Conservation (phyloP, 163 green algal genomes). For the Scenedesmus sp. region DNA sequence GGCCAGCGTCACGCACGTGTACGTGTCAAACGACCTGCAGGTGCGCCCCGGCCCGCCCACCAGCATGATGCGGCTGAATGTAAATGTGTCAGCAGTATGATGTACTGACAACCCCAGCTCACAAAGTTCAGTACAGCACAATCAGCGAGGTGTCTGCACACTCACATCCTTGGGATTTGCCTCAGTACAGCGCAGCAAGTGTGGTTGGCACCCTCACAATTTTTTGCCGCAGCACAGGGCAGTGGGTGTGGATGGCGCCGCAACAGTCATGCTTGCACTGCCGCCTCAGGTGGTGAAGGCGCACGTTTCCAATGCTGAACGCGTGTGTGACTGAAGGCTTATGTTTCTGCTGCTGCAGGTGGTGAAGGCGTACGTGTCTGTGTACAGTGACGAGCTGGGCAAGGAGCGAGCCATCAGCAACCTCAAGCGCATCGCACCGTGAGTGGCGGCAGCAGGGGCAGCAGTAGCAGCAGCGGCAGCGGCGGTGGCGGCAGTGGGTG, state of each 20-base stretch:
- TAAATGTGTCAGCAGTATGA: too few relatives aligned
- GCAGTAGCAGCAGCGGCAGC: neutral
- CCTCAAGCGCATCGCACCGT: constrained; percentile 82
- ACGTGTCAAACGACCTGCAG: constrained; percentile 89
- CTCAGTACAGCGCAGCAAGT: too few relatives aligned
- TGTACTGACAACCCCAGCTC: too few relatives aligned
- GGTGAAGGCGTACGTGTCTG: constrained; percentile 93
- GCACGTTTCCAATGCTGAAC: too few relatives aligned
- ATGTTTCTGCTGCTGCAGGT: constrained; percentile 63
- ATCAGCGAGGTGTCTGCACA: too few relatives aligned
- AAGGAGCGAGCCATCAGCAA: constrained; percentile 82
- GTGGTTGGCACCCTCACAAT: too few relatives aligned
- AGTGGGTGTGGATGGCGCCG: too few relatives aligned
- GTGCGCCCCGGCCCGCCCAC: constrained; percentile 28
- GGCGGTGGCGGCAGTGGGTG: neutral
- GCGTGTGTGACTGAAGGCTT: too few relatives aligned
- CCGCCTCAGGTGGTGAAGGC: neutral
- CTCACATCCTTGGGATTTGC: too few relatives aligned
- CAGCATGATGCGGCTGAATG: too few relatives aligned
- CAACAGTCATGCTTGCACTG: neutral
- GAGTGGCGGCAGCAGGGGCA: constrained; percentile 33
- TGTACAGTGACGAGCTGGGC: constrained; percentile 88
- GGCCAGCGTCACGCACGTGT: constrained; percentile 86
- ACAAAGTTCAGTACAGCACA: too few relatives aligned
- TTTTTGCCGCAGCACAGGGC: too few relatives aligned